A percentile compares a stretch with the other conserved stretches of the same genome.
These are phyloP conservation scores for Trichoderma gamsii DNA, from an alignment of 495 filamentous ascomycete genomes.

Conservation along the genomic window DNA sequence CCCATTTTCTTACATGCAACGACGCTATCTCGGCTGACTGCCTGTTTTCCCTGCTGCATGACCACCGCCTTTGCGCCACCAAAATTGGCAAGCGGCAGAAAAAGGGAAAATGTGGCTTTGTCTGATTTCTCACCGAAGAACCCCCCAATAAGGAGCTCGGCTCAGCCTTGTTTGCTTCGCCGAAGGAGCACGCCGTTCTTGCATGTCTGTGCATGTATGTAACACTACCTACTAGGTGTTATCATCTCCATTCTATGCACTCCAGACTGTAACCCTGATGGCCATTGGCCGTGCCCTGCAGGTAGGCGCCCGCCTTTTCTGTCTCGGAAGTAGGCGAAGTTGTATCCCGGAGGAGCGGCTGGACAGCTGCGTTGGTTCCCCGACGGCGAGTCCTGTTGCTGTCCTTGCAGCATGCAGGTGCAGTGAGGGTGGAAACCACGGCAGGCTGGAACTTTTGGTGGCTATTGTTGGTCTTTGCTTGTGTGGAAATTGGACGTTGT, in stretches of 20 bases:
- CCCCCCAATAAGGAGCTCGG: neutral
- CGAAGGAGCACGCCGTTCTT: neutral
- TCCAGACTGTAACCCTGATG: neutral
- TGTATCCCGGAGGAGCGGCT: neutral
- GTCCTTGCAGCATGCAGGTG: neutral
- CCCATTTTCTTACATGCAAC: neutral
- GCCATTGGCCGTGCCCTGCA: neutral
- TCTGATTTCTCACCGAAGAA: neutral
- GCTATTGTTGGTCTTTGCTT: neutral
- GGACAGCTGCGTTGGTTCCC: neutral
- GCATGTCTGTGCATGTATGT: no score
- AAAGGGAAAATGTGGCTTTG: neutral
- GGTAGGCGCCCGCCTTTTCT: neutral
- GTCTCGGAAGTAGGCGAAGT: slow-evolving; percentile 5
- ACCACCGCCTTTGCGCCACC: neutral
- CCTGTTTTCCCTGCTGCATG: no score
- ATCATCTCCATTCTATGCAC: neutral
- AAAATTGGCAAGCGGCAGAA: neutral
- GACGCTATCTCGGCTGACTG: no score
- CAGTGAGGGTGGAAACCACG: neutral
- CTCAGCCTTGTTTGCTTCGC: neutral
- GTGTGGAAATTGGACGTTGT: no score
- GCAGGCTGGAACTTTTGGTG: neutral
- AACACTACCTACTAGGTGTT: neutral
- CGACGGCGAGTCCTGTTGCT: neutral